These are phyloP conservation scores for Leishmania martiniquensis DNA, from an alignment of 208 protist genomes.

Conservation along the genomic window DNA sequence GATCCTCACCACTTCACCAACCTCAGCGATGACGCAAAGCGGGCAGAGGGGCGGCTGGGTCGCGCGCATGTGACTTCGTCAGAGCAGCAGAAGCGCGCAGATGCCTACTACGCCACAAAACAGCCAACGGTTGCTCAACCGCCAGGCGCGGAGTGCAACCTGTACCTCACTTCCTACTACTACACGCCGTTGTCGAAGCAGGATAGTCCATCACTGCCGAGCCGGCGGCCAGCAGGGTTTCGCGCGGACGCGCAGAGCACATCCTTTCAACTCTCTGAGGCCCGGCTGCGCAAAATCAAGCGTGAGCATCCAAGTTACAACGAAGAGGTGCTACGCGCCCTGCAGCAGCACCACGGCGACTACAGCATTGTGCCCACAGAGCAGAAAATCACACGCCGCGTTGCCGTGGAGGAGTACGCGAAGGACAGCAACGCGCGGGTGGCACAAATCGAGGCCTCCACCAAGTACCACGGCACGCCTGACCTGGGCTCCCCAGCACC, in stretches of 20 bases:
- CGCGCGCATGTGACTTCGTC: slow-evolving; percentile 37
- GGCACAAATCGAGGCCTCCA: slow-evolving; percentile 33
- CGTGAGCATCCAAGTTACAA: slow-evolving; percentile 34
- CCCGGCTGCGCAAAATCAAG: slow-evolving; percentile 51
- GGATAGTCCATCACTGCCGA: slow-evolving; percentile 6
- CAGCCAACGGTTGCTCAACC: slow-evolving; percentile 29
- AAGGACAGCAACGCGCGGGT: slow-evolving; percentile 39
- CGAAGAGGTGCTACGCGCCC: slow-evolving; percentile 27
- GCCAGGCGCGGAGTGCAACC: slow-evolving; percentile 36
- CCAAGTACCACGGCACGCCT: slow-evolving; percentile 33
- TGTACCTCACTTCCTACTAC: slow-evolving; percentile 55
- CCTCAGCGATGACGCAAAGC: slow-evolving; percentile 72
- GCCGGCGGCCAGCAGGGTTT: slow-evolving; percentile 12
- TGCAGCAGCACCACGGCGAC: slow-evolving; percentile 45
- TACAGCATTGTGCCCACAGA: slow-evolving; percentile 52
- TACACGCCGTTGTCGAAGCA: slow-evolving; percentile 43
- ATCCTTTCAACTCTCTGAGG: slow-evolving; percentile 58
- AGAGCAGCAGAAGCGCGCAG: slow-evolving; percentile 28
- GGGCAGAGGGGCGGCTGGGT: slow-evolving; percentile 60
- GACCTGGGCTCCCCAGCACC: slow-evolving; percentile 39
- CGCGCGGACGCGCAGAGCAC: slow-evolving; percentile 29
- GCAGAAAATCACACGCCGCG: slow-evolving; percentile 46
- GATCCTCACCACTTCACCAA: slow-evolving; percentile 59
- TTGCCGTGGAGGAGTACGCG: slow-evolving; percentile 55
- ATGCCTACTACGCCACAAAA: slow-evolving; percentile 35